Base-by-base conservation (phyloP, 257 asterid genomes). In the Fraxinus cuspidata region DNA sequence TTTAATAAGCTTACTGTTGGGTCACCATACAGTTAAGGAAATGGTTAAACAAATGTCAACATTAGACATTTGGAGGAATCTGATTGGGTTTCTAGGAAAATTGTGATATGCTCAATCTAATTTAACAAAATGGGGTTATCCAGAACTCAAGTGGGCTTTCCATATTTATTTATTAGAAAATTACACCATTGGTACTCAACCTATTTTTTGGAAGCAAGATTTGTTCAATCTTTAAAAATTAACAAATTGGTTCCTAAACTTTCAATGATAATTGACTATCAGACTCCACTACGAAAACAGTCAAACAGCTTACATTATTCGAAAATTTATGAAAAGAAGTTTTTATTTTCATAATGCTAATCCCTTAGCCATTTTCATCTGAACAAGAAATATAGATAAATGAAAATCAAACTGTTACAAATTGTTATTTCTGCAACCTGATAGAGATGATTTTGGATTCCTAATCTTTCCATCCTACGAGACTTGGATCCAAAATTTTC, bases 101-200 rank as follows among this genome's bases (percentile, higher is more conserved):
- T n/a, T 2, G 27, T 3, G 47, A 74, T 64, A 35, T 72, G 64
- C 28, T 34, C 51, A 74, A 44, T 38, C 40, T 51, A 58, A 40
- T 72, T 73, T 73, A 72, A 79, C 71, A 74, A 77, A 71, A 47
- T 18, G 70, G 49, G 19, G 69, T 8, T 3, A 63, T 63, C 19
- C 34, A 63, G 69, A 63, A 74, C 74, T 53, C 71, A 75, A 72
- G 83, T 81, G 73, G 68, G 75, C 75, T 37, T 67, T 83, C 77
- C 73, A 79, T 79, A 66, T 81, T 81, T 80, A 34, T 44, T 64
- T 38, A 75, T n/a, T 58, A 2, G 13, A 12, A 63, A 27, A 25
- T 25, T 25, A 34, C 35, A 11, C 21, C 27, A 12, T 23, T 23
- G 69, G 69, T 63, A 4, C 69, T 63, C 35, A 63, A 10, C 2